phyloP scores from a whole-genome alignment of 2,329 filamentous ascomycete species.

The Bertia moriformis region DNA sequence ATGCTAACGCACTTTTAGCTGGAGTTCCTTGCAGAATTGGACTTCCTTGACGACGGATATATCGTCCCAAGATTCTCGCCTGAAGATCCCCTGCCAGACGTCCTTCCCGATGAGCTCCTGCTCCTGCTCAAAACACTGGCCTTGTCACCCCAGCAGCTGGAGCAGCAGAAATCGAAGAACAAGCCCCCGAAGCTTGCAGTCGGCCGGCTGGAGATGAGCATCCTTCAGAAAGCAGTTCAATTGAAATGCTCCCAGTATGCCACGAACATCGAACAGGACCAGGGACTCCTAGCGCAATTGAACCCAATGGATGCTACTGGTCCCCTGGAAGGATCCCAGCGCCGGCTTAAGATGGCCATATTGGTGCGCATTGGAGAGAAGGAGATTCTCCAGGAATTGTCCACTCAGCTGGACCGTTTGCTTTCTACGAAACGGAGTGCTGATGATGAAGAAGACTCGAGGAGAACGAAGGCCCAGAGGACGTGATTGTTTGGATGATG shows the following conservation, averaged over 20 bases:
- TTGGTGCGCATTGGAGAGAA: slow-evolving; percentile 62
- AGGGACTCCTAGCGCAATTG: slow-evolving; percentile 25
- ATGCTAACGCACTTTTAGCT: not conserved
- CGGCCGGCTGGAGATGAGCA: not conserved
- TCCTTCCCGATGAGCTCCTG: slow-evolving; percentile 1
- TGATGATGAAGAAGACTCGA: not conserved
- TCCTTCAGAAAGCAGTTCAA: not conserved
- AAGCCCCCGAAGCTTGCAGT: not conserved
- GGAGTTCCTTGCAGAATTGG: not conserved
- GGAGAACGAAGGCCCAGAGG: not conserved
- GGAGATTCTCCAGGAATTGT: slow-evolving; percentile 32
- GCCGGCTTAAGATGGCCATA: slow-evolving; percentile 42
- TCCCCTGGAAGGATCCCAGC: slow-evolving; percentile 9
- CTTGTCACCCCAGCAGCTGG: not conserved
- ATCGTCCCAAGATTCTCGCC: not conserved
- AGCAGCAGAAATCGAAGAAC: slow-evolving; percentile 1
- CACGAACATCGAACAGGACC: slow-evolving; percentile 30
- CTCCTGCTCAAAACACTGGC: not conserved
- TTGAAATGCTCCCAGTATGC: slow-evolving; percentile 19
- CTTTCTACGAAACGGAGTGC: not conserved
- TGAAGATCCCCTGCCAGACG: not conserved
- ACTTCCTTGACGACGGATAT: slow-evolving; percentile 1
- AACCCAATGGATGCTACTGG: slow-evolving; percentile 20
- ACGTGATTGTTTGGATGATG: no score
- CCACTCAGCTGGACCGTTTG: not conserved